Evolutionary conservation across 2,329 filamentous ascomycete species (phyloP).

Genomic region (Diaporthe ilicicola): DNA sequence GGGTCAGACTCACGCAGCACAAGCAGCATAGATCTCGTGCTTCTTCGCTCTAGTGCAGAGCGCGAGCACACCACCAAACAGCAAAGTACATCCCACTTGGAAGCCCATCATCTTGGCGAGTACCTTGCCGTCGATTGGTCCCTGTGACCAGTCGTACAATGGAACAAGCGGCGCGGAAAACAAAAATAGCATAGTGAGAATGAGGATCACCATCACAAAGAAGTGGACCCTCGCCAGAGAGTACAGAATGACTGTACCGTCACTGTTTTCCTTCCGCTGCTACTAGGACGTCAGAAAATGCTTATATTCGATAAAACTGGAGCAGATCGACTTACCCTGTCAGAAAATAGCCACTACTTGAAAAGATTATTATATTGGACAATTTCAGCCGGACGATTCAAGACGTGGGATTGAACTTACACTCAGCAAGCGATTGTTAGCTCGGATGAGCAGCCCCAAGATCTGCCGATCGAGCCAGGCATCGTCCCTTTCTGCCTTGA

Average conservation of each 20-base stretch:
- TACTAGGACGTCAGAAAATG: not conserved
- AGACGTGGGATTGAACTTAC: not conserved
- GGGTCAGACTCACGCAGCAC: not conserved
- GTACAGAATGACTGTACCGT: not conserved
- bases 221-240: not conserved
- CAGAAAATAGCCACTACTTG: not conserved
- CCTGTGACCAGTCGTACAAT: not conserved
- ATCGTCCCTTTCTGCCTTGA: not conserved
- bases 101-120: slow-evolving; percentile 23
- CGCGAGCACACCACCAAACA: slow-evolving; percentile 9
- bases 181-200: not conserved
- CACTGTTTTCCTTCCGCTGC: not conserved
- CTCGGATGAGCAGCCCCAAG: not conserved
- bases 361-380: not conserved
- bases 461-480: slow-evolving; percentile 15
- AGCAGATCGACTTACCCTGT: not conserved
- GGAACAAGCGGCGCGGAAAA: not conserved
- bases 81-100: not conserved
- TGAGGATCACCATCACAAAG: not conserved
- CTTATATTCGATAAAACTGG: fast-evolving
- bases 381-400: not conserved
- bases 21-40: slow-evolving; percentile 15
- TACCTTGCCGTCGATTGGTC: not conserved
- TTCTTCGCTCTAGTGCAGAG: slow-evolving; percentile 17
- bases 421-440: not conserved